Percentiles rank a stretch among this genome's conserved stretches.
Conservation (phyloP, 2,329 filamentous ascomycete genomes). For the Dichotomopilus funicola region DNA sequence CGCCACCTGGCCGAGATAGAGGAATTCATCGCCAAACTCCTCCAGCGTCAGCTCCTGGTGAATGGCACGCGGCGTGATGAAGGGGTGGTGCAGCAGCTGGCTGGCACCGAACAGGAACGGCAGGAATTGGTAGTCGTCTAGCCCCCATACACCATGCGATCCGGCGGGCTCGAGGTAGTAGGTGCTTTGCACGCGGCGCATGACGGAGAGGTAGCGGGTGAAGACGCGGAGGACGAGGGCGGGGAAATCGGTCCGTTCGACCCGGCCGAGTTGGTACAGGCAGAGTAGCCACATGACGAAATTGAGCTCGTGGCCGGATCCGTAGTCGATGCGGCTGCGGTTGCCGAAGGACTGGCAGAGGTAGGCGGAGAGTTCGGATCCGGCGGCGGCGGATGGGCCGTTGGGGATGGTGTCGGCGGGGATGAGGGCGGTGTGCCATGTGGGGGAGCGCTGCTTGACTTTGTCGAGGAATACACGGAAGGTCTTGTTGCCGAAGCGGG, state of each 20-base stretch:
- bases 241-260: slow-evolving; percentile 62
- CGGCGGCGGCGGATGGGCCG: slow-evolving; percentile 36
- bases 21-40: slow-evolving; percentile 73
- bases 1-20: slow-evolving; percentile 86
- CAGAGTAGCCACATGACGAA: slow-evolving; percentile 96
- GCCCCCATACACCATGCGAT: slow-evolving; percentile 94
- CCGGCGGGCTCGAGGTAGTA: slow-evolving; percentile 97
- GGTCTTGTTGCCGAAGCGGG: slow-evolving; percentile 88
- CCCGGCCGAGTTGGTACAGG: slow-evolving; percentile 68
- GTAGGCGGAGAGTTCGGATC: slow-evolving; percentile 69
- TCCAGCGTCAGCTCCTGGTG: slow-evolving; percentile 85
- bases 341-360: slow-evolving; percentile 81
- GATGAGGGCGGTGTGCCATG: slow-evolving; percentile 59
- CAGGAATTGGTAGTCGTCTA: slow-evolving; percentile 96
- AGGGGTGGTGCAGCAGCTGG: slow-evolving; percentile 79
- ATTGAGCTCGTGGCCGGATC: slow-evolving; percentile 94
- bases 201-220: slow-evolving; percentile 71
- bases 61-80: slow-evolving; percentile 70
- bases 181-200: slow-evolving; percentile 80
- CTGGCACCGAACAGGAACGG: slow-evolving; percentile 93
- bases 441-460: slow-evolving; percentile 46
- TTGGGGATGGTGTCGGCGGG: slow-evolving; percentile 32
- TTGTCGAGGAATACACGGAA: slow-evolving; percentile 78
- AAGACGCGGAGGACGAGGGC: slow-evolving; percentile 73
- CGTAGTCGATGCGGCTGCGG: slow-evolving; percentile 83